phyloP scores from a whole-genome alignment of 2,329 filamentous ascomycete species.

The Pseudogymnoascus sp. region DNA sequence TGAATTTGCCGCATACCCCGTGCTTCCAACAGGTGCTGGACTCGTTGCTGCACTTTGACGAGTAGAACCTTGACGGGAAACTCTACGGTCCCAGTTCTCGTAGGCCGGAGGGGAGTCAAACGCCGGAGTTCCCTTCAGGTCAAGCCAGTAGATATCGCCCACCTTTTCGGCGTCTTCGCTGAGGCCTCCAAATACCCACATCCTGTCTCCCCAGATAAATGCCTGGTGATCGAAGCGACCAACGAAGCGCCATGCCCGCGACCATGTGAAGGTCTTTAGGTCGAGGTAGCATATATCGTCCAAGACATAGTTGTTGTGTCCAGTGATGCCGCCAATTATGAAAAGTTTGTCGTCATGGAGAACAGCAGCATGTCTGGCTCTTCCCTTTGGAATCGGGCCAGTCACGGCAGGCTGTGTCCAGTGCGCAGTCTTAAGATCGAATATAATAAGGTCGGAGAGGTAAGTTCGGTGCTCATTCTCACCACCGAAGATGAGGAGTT shows the following conservation, averaged over 20 bases:
- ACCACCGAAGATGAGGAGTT: slow-evolving; percentile 93
- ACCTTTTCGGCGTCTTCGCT: slow-evolving; percentile 96
- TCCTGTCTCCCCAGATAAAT: slow-evolving; percentile 82
- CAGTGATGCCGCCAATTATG: slow-evolving; percentile 90
- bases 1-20: slow-evolving; percentile 61
- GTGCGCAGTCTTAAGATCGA: slow-evolving; percentile 86
- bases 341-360: slow-evolving; percentile 96
- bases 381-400: slow-evolving; percentile 77
- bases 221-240: slow-evolving; percentile 90
- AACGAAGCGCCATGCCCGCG: slow-evolving; percentile 89
- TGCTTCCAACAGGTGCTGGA: slow-evolving; percentile 46
- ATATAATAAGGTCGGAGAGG: slow-evolving; percentile 89
- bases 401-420: slow-evolving; percentile 89
- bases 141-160: slow-evolving; percentile 94
- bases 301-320: slow-evolving; percentile 81
- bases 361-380: slow-evolving; percentile 83
- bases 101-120: slow-evolving; percentile 63
- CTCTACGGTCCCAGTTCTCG: slow-evolving; percentile 36
- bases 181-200: slow-evolving; percentile 95
- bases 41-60: slow-evolving; percentile 41
- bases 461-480: slow-evolving; percentile 97
- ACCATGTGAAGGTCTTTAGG: slow-evolving; percentile 97
- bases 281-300: slow-evolving; percentile 97
- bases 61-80: slow-evolving; percentile 36
- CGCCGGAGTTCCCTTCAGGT: slow-evolving; percentile 82